Conservation (phyloP, 352 stramenopile species). For the Pythium periplocum region DNA sequence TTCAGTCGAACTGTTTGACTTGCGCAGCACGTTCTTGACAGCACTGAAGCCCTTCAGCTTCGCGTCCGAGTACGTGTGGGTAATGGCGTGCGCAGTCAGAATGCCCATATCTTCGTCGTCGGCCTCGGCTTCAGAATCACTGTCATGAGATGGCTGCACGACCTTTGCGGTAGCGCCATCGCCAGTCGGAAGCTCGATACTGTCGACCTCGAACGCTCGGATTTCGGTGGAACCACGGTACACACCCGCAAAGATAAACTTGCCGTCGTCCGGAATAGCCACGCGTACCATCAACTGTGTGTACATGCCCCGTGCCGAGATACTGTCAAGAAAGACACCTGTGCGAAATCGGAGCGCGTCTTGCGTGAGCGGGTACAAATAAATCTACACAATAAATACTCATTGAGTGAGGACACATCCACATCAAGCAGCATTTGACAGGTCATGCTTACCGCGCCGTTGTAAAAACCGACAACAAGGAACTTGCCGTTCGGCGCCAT, state of each 20-base stretch:
- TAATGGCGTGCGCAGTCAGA: slow-evolving; percentile 42
- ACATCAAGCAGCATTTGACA: slow-evolving; percentile 3
- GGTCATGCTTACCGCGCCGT: slow-evolving; percentile 38
- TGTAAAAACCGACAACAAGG: slow-evolving; percentile 77
- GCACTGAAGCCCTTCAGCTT: slow-evolving; percentile 84
- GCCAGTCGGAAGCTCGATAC: slow-evolving; percentile 49
- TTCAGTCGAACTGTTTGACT: slow-evolving; percentile 41
- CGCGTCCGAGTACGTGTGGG: slow-evolving; percentile 72
- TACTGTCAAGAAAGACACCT: slow-evolving; percentile 79
- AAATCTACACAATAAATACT: slow-evolving; percentile 25
- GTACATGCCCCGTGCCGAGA: slow-evolving; percentile 75
- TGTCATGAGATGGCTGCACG: not conserved
- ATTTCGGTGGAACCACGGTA: slow-evolving; percentile 86
- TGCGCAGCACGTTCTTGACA: slow-evolving; percentile 52
- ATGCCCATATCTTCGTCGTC: slow-evolving; percentile 24
- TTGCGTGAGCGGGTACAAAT: slow-evolving; percentile 55
- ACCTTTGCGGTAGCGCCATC: slow-evolving; percentile 9
- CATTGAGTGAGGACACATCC: slow-evolving; percentile 4
- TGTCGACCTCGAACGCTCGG: slow-evolving; percentile 76
- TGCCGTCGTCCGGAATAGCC: slow-evolving; percentile 63
- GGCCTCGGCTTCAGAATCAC: slow-evolving; percentile 5
- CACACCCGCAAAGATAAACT: slow-evolving; percentile 83
- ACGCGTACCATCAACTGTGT: slow-evolving; percentile 81
- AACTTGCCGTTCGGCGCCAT: slow-evolving; percentile 64
- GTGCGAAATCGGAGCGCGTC: slow-evolving; percentile 59